Base-by-base conservation (phyloP, 1,139 yeast species). In the Kurtzmaniella quercitrusa region DNA sequence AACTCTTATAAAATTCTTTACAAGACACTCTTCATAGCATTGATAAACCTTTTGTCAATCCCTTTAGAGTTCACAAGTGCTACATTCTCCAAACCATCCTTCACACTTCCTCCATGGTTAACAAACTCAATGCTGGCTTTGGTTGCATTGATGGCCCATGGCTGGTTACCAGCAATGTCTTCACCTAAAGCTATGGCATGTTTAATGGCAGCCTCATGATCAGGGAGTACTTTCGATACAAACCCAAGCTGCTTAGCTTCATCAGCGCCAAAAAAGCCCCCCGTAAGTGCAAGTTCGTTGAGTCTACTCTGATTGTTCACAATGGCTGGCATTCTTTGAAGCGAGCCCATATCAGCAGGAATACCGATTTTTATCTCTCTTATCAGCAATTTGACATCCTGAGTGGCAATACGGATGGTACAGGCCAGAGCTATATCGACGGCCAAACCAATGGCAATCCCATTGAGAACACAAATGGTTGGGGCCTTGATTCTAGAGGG, bases 321-420 rank as follows among this genome's bases (percentile, higher is more conserved):
- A 2, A 82, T 45, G 21, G 60, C 58, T 5, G 89, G 85, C 47
- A 85, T 57, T 57, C 94, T 72, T 63, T 86, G 93, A 49, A 85
- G 68, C 1, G 87, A 73, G 10, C 95, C 95, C 52, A 86, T 84
- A 58, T 86, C 95, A 2, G 95, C 91, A 25, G 88, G 77, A 60
- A 86, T 74, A 4, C 94, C 95, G 45, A 86, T 72, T 49, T 79
- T 79, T 49, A 85, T 81, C 61, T 86, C 95, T 47, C 85, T 76
- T 45, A 86, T 77, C 33, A 86, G 75, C 51, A 85, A 73, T 39
- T 62, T 64, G 21, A 77, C 73, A 50, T 77, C 85, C 37, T 66
- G 66, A 12, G 81, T 67, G 8, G 81, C 81, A 23, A 81, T 64
- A 45, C 94, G 71, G 39, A 86, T 75, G 37, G 82, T 73, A 38